Evolutionary conservation across 371 early-diverging fungal genomes (phyloP).

Genomic region (Syncephalastrum monosporum): DNA sequence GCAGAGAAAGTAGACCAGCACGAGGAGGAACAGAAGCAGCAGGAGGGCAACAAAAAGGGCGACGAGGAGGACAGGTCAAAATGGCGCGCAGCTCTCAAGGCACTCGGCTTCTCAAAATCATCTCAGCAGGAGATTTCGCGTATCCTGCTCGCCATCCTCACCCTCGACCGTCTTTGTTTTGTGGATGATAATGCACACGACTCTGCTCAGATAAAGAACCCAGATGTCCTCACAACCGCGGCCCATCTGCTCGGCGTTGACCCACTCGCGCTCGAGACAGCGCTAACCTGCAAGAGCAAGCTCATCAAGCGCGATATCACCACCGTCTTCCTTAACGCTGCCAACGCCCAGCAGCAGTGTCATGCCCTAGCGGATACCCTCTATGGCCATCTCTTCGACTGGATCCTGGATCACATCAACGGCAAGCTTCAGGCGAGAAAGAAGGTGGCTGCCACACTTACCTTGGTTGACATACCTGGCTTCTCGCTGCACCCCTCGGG

Average conservation of each 20-base stretch:
- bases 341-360: constrained; percentile 69
- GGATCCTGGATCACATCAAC: constrained; percentile 88
- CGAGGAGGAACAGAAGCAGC: constrained; percentile 15
- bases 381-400: constrained; percentile 78
- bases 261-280: constrained; percentile 67
- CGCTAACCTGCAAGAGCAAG: constrained; percentile 80
- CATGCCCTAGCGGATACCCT: constrained; percentile 76
- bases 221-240: constrained; percentile 65
- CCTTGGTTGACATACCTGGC: constrained; percentile 67
- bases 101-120: constrained; percentile 74
- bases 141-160: constrained; percentile 84
- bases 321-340: constrained; percentile 79
- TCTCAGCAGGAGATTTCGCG: constrained; percentile 80
- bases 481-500: constrained; percentile 23
- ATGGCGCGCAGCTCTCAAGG: constrained; percentile 74
- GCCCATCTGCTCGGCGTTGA: constrained; percentile 86
- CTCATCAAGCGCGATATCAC: constrained; percentile 79
- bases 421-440: constrained; percentile 53
- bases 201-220: constrained; percentile 68
- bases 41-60: constrained; percentile 29
- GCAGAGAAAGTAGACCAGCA: constrained; percentile 9
- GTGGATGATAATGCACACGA: constrained; percentile 62
- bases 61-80: constrained; percentile 61
- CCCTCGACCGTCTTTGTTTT: constrained; percentile 88
- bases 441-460: constrained; percentile 60